Evolutionary conservation across 2,329 filamentous ascomycete genomes (phyloP), one percentile per base, ranked within the genome.

Genomic region (Fusarium sp.): DNA sequence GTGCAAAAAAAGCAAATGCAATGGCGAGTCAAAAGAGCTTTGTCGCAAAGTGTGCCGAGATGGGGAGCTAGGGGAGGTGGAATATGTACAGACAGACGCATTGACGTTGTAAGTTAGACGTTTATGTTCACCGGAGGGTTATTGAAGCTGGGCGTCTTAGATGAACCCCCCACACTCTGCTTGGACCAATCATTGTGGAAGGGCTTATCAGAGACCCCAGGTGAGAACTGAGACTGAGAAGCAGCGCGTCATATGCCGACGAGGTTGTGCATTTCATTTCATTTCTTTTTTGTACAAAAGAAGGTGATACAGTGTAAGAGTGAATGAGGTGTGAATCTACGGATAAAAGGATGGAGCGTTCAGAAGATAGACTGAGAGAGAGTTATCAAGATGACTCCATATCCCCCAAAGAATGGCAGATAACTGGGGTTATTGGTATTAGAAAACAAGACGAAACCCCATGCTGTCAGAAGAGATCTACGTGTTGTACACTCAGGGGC

Each of bases 191-290:
- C 50, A 62, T 53, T 43, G 59, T 51, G 55, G 55, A 61, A 63
- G 61, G 43, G 32, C 73, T 75, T 75, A 75, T 75, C 74, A 75
- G 39, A 57, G 46, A 30, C 43, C 55, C 30, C 39, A 58, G 15
- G 27, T 41, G 35, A 54, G 22, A 22, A 22, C 22, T 22, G 22
- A 22, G 22, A 22, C 22, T 22, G 22, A 22, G 55, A 30, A 30
- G 27, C 27, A 30, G 27, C 27, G 27, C 61, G 59, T 65, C 59
- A 68, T 52, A 47, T 61, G 53, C 50, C 44, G 46, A 41, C 30
- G 37, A 41, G 23, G 14, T 51, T 54, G 19, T 41, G 15, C 7
- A 23, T 66, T 40, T 57, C 41, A 51, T 68, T 68, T 60, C 17
- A 23, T 66, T 40, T 57, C 41, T 65, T 62, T 62, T 68, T 66